A percentile compares a stretch with the other conserved stretches of the same genome.
Conservation (phyloP, 805 yeast species). For the Debaryomyces prosopidis region DNA sequence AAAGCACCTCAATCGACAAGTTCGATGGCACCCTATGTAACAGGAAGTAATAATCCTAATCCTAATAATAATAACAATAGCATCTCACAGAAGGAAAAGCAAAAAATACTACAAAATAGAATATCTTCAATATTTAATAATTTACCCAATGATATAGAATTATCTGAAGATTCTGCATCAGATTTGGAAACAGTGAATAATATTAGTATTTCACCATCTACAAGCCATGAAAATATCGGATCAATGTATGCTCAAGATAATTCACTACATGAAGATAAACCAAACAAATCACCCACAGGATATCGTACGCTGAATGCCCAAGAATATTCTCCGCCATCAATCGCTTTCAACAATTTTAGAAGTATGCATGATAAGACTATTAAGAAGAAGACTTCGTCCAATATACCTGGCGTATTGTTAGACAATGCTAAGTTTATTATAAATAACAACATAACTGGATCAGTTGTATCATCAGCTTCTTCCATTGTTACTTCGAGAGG, state of each 20-base stretch:
- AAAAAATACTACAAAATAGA: conserved; percentile 26
- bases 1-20: not conserved
- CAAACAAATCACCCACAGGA: conserved; percentile 16
- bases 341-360: conserved; percentile 25
- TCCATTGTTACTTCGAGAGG: conserved; percentile 20
- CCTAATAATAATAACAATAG: not conserved
- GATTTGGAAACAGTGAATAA: conserved; percentile 35
- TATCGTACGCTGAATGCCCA: conserved; percentile 1
- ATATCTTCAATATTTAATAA: conserved; percentile 44
- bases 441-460: conserved; percentile 24
- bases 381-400: conserved; percentile 28
- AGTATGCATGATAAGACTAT: conserved; percentile 14
- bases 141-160: conserved; percentile 47
- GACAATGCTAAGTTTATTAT: conserved; percentile 41
- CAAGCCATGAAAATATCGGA: conserved; percentile 1
- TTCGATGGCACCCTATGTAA: not conserved
- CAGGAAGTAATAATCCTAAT: not conserved
- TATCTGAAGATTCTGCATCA: conserved; percentile 47
- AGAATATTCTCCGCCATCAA: conserved; percentile 21
- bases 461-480: conserved; percentile 30
- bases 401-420: conserved; percentile 32
- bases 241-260: conserved; percentile 1
- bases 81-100: conserved; percentile 4
- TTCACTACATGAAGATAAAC: conserved; percentile 12
- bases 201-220: conserved; percentile 11